phyloP scores from a whole-genome alignment of 2,329 filamentous ascomycete genomes.

The Paraconiothyrium sp. region DNA sequence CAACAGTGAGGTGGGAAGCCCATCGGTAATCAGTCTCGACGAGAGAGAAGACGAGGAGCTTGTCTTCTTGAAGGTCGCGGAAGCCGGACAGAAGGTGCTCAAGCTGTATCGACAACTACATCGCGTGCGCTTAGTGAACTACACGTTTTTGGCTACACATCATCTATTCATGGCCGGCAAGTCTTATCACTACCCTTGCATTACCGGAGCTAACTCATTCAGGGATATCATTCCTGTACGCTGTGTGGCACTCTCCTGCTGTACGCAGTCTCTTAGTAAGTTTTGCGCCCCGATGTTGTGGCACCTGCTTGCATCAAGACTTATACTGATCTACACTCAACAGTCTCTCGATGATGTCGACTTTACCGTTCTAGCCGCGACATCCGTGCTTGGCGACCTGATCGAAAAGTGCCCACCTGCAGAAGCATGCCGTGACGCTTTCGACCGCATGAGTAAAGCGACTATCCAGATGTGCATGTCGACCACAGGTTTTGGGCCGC shows the following conservation, averaged over 20 bases:
- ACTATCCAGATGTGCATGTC: conserved; percentile 95
- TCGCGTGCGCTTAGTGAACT: conserved; percentile 87
- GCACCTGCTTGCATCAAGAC: conserved; percentile 18
- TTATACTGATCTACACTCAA: conserved; percentile 24
- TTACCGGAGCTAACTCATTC: conserved; percentile 26
- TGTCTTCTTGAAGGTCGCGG: conserved; percentile 93
- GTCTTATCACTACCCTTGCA: conserved; percentile 32
- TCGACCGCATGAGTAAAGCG: conserved; percentile 92
- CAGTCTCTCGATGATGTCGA: conserved; percentile 94
- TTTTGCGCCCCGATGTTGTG: conserved; percentile 17
- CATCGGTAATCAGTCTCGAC: conserved; percentile 70
- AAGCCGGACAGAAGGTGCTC: conserved; percentile 91
- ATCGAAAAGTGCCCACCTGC: conserved; percentile 95
- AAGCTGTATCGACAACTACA: conserved; percentile 91
- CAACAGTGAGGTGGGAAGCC: conserved; percentile 67
- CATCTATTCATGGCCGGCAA: conserved; percentile 95
- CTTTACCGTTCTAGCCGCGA: conserved; percentile 92
- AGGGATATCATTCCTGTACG: conserved; percentile 91
- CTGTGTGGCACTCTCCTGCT: conserved; percentile 93
- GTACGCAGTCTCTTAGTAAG: conserved; percentile 86
- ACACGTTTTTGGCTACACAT: conserved; percentile 94
- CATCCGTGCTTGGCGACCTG: conserved; percentile 88
- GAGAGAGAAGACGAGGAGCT: conserved; percentile 84
- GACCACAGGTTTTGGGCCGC: conserved; percentile 78
- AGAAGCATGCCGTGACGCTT: conserved; percentile 92